These are phyloP conservation scores for barley (Hordeum vulgare) DNA, from an alignment of 176 grass and related monocot species.

Conservation along the genomic window MorexV3_pseudomolecules_assembly NC_058519.1:482215557-482216056, in stretches of 20 bases:
- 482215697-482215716: conserved; percentile 74
- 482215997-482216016: neutral
- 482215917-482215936: neutral
- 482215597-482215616: conserved; percentile 61
- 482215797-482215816: conserved; percentile 91
- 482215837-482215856: neutral
- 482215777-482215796: conserved; percentile 71
- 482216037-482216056: neutral
- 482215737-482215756: conserved; percentile 57
- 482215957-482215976: neutral
- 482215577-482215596: conserved; percentile 66
- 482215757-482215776: conserved; percentile 53
- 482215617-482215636: conserved; percentile 42
- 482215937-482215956: neutral
- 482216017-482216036: neutral
- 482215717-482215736: conserved; percentile 86
- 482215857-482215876: neutral
- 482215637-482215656: conserved; percentile 83
- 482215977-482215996: neutral
- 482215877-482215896: neutral
- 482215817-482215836: conserved; percentile 36
- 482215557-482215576: conserved; percentile 42
- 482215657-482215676: conserved; percentile 77
- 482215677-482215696: conserved; percentile 85
- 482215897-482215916: neutral